These are phyloP conservation scores for Aureobasidium sp. DNA, from an alignment of 2,329 filamentous ascomycete species.

Conservation along the genomic window DNA sequence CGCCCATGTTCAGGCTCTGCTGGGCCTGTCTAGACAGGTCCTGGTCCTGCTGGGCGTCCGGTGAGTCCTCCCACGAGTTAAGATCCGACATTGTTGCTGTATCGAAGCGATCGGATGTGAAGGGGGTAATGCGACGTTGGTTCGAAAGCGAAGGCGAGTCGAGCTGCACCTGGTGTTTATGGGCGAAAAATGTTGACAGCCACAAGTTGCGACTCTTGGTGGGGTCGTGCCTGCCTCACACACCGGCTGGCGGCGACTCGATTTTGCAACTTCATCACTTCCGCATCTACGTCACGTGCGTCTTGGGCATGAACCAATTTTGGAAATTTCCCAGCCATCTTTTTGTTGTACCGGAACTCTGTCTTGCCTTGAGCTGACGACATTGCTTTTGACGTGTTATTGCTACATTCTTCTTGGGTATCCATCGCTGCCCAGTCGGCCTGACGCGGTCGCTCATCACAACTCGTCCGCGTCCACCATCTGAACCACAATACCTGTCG, in stretches of 20 bases:
- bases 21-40: constrained; percentile 30
- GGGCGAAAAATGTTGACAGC: background rate
- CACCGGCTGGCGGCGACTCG: constrained; percentile 4
- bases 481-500: constrained; percentile 86
- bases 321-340: background rate
- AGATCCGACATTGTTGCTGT: constrained; percentile 64
- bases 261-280: background rate
- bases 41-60: constrained; percentile 31
- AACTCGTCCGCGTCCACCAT: constrained; percentile 47
- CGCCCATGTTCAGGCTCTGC: constrained; percentile 26
- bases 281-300: constrained; percentile 1
- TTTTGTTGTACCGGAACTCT: background rate
- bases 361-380: background rate
- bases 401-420: background rate
- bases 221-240: background rate
- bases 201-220: background rate
- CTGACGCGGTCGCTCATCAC: constrained; percentile 9
- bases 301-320: background rate
- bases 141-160: background rate
- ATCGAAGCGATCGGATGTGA: background rate
- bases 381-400: background rate
- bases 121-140: background rate
- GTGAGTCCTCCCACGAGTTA: constrained; percentile 81
- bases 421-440: background rate
- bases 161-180: background rate